Percentiles rank a stretch among this genome's conserved stretches.
These are phyloP conservation scores for Globisporangium okanoganense DNA, from an alignment of 352 stramenopile species.

Conservation along the genomic window DNA sequence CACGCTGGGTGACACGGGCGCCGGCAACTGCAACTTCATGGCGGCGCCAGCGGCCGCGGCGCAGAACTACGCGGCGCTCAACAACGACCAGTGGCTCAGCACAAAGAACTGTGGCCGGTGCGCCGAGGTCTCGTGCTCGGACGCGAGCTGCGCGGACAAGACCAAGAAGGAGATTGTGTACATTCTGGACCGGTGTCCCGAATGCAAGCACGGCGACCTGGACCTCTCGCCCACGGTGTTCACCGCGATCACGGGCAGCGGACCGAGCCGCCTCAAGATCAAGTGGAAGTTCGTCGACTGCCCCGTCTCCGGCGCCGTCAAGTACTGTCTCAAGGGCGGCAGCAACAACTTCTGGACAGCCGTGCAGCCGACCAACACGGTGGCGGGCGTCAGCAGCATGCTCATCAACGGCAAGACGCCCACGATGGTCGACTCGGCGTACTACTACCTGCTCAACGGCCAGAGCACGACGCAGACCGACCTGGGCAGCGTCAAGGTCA, in stretches of 20 bases:
- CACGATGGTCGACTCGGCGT: slow-evolving; percentile 58
- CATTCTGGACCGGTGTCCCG: slow-evolving; percentile 68
- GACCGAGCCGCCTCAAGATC: slow-evolving; percentile 28
- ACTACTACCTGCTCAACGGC: slow-evolving; percentile 61
- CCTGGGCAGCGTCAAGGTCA: slow-evolving; percentile 29
- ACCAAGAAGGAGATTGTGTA: slow-evolving; percentile 44
- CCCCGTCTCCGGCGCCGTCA: slow-evolving; percentile 26
- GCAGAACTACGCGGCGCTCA: slow-evolving; percentile 67
- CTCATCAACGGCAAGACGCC: slow-evolving; percentile 36
- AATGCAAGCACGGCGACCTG: slow-evolving; percentile 63
- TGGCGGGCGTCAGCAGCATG: slow-evolving; percentile 26
- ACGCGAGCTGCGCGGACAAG: slow-evolving; percentile 43
- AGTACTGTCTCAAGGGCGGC: slow-evolving; percentile 46
- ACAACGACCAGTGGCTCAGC: slow-evolving; percentile 58
- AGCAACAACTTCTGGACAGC: slow-evolving; percentile 44
- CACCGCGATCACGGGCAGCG: slow-evolving; percentile 25
- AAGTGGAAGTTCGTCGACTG: slow-evolving; percentile 42
- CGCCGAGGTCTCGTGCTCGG: slow-evolving; percentile 53
- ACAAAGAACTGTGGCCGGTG: slow-evolving; percentile 62
- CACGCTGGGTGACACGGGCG: slow-evolving; percentile 35
- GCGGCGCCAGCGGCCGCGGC: slow-evolving; percentile 1
- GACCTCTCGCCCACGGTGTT: slow-evolving; percentile 45
- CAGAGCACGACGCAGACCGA: slow-evolving; percentile 25
- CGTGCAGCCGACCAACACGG: slow-evolving; percentile 33
- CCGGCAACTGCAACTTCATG: slow-evolving; percentile 46